Evolutionary conservation across 148 eudicot genomes (phyloP).

Genomic region (Gaultheria prostrata): DNA sequence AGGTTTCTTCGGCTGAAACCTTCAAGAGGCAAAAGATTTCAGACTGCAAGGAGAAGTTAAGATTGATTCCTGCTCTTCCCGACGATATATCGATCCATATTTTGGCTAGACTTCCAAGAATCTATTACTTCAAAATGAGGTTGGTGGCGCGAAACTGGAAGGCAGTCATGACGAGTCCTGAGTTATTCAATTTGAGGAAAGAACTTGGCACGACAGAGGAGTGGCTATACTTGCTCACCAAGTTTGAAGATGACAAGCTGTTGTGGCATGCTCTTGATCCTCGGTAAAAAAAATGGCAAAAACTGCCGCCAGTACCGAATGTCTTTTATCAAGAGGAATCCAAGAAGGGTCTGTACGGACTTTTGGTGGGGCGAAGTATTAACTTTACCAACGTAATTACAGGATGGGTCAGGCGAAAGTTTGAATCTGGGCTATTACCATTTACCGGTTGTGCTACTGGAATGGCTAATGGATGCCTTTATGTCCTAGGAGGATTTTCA

Average conservation of each 20-base stretch:
- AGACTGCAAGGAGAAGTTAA: conserved; percentile 46
- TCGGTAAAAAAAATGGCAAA: conserved; percentile 63
- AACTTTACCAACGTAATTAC: conserved; percentile 61
- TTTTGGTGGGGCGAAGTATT: conserved; percentile 44
- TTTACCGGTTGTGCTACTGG: conserved; percentile 86
- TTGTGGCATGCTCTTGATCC: conserved; percentile 84
- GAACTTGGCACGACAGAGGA: conserved; percentile 83
- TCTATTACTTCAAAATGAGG: conserved; percentile 45
- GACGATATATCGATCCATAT: conserved; percentile 86
- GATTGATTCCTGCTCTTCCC: conserved; percentile 83
- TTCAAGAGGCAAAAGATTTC: conserved; percentile 66
- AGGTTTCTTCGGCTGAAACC: conserved; percentile 33
- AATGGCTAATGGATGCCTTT: conserved; percentile 71
- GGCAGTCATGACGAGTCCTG: conserved; percentile 55
- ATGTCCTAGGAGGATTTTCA: conserved; percentile 74
- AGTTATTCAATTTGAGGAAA: conserved; percentile 53
- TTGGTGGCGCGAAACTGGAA: conserved; percentile 80
- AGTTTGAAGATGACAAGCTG: conserved; percentile 47
- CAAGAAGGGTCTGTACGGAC: conserved; percentile 40
- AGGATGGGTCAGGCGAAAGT: conserved; percentile 69
- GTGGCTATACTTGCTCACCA: conserved; percentile 76
- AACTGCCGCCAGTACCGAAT: conserved; percentile 71
- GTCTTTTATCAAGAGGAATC: conserved; percentile 38
- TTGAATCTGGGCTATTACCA: conserved; percentile 42
- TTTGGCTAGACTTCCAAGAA: conserved; percentile 81